phyloP scores from a whole-genome alignment of 371 early-diverging fungal genomes.

The Apophysomyces elegans region DNA sequence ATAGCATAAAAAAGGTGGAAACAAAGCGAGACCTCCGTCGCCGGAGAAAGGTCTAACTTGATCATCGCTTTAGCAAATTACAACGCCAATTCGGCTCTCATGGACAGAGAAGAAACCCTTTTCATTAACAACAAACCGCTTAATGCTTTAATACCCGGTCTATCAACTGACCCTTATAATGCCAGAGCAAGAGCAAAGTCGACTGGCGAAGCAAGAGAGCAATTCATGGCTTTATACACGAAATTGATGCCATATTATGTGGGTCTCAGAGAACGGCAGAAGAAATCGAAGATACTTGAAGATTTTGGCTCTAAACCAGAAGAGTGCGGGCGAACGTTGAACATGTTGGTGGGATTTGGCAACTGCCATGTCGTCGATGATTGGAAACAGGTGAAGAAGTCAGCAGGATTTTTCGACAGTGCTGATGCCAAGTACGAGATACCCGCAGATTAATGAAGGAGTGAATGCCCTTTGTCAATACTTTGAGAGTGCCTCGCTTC shows the following conservation, averaged over 20 bases:
- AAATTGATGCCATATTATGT: conserved; percentile 75
- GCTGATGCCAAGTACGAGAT: conserved; percentile 28
- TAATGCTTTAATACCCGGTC: conserved; percentile 60
- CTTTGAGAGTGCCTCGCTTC: conserved; percentile 78
- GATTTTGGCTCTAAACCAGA: conserved; percentile 70
- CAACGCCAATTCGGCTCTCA: conserved; percentile 31
- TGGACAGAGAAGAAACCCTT: conserved; percentile 38
- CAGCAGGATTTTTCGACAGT: conserved; percentile 10
- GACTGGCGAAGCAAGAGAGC: conserved; percentile 64
- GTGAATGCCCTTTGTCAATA: conserved; percentile 75
- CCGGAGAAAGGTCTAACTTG: conserved; percentile 14
- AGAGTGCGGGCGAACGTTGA: conserved; percentile 70
- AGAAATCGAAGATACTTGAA: conserved; percentile 71
- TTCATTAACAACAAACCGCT: conserved; percentile 53
- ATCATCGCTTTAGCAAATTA: conserved; percentile 5
- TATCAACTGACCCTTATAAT: conserved; percentile 59
- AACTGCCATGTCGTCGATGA: conserved; percentile 59
- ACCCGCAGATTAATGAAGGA: conserved; percentile 40
- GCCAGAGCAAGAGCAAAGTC: conserved; percentile 57
- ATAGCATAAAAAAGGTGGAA: background rate
- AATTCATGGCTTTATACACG: conserved; percentile 67
- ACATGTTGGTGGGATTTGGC: conserved; percentile 61
- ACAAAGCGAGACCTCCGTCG: background rate
- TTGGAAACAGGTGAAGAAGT: conserved; percentile 40
- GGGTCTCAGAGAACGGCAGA: conserved; percentile 66